phyloP scores from a whole-genome alignment of 2,329 filamentous ascomycete genomes.

The Neurospora crassa region DNA sequence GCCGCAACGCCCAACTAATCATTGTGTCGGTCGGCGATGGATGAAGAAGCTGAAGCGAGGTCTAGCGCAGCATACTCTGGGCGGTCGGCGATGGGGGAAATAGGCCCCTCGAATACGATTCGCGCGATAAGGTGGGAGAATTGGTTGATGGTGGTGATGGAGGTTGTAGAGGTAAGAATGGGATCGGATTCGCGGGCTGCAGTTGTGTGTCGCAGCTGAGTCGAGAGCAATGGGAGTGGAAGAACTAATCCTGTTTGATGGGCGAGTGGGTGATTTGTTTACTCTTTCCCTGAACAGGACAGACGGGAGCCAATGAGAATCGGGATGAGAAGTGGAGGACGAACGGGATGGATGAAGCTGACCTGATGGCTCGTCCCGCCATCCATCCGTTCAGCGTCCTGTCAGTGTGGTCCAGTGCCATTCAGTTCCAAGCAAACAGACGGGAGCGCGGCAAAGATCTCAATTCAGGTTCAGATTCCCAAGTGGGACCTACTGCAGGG shows the following conservation, averaged over 20 bases:
- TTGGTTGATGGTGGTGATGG: neutral
- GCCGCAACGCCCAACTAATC: slow-evolving; percentile 52
- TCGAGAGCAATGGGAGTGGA: neutral
- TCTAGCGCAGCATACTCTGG: neutral
- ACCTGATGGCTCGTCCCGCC: neutral
- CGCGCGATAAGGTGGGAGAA: neutral
- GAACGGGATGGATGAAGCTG: neutral
- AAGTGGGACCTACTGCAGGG: neutral
- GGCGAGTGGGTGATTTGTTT: neutral
- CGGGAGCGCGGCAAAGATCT: neutral
- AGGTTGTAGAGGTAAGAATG: neutral
- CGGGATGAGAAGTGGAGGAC: neutral
- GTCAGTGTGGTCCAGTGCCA: neutral
- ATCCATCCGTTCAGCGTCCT: neutral
- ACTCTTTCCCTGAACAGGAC: slow-evolving; percentile 3
- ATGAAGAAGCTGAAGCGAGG: neutral
- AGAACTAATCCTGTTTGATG: neutral
- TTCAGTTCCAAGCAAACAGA: neutral
- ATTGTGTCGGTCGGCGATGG: slow-evolving; percentile 25
- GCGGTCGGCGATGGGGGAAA: neutral
- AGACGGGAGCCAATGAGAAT: neutral
- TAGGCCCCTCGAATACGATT: neutral
- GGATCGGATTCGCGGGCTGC: neutral
- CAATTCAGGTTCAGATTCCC: neutral
- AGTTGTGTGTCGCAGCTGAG: neutral